A percentile compares a stretch with the other conserved stretches of the same genome.
These are phyloP conservation scores for Trifolium fragiferum DNA, from an alignment of 306 rosid species.

Conservation along the genomic window DNA sequence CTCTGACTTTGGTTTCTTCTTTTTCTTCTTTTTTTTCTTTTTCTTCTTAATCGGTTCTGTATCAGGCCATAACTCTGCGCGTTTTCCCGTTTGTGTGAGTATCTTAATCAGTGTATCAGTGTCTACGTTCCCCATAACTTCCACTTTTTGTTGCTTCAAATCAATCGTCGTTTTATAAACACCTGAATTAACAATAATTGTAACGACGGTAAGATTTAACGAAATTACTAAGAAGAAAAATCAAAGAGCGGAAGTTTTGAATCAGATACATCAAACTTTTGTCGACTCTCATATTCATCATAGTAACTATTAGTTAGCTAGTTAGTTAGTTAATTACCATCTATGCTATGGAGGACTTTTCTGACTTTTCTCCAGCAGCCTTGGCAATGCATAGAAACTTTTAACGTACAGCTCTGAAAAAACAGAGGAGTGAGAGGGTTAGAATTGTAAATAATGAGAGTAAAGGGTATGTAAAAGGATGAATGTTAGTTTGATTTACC, in stretches of 20 bases:
- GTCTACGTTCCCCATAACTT: conserved; percentile 62
- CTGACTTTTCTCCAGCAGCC: conserved; percentile 77
- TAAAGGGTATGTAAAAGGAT: not conserved
- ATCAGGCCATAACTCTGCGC: conserved; percentile 80
- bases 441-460: not conserved
- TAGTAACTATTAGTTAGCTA: no score
- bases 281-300: no score
- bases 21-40: conserved; percentile 47
- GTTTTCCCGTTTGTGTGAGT: conserved; percentile 59
- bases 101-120: conserved; percentile 61
- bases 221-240: no score
- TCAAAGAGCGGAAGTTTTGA: no score
- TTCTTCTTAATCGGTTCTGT: conserved; percentile 42
- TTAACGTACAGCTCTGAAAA: conserved; percentile 59
- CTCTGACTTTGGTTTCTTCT: conserved; percentile 52
- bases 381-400: conserved; percentile 77
- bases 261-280: no score
- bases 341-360: conserved; percentile 60
- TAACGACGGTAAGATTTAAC: no score
- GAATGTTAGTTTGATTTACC: conserved; percentile 49
- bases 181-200: conserved; percentile 47
- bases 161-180: conserved; percentile 66
- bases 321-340: conserved; percentile 49
- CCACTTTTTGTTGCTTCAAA: conserved; percentile 66
- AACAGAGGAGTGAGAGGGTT: conserved; percentile 15